These are phyloP conservation scores for Paraleonurus japonicus DNA, from an alignment of 257 asterid species.

Conservation along the genomic window DNA sequence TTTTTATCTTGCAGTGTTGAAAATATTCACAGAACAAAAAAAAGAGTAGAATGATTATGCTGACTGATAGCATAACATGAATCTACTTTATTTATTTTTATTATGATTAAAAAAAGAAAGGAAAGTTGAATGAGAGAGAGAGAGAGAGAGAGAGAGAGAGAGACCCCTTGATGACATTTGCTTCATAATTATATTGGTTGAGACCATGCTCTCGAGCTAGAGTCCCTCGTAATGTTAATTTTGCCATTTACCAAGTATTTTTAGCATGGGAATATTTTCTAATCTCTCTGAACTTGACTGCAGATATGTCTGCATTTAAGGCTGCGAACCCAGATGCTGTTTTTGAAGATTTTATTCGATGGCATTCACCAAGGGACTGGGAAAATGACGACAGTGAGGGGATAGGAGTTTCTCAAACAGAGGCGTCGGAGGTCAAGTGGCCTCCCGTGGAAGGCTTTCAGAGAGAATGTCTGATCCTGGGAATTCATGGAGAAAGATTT, in stretches of 20 bases:
- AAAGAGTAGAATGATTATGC: not conserved
- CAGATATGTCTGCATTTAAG: slow-evolving; percentile 96
- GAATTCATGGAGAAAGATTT: slow-evolving; percentile 83
- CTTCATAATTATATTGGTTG: not conserved
- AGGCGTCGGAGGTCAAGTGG: slow-evolving; percentile 45
- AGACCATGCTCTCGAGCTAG: not conserved
- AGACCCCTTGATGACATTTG: not conserved
- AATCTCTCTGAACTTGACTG: slow-evolving; percentile 27
- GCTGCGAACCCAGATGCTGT: slow-evolving; percentile 93
- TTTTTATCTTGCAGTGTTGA: not conserved
- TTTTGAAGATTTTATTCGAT: slow-evolving; percentile 94
- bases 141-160: not conserved
- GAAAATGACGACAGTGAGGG: slow-evolving; percentile 48
- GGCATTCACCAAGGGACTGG: slow-evolving; percentile 99
- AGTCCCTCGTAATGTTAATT: not conserved
- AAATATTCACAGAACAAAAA: not conserved
- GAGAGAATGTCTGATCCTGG: slow-evolving; percentile 90
- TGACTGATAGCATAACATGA: not conserved
- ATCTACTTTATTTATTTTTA: not conserved
- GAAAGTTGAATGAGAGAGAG: not conserved
- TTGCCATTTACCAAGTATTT: slow-evolving; percentile 16
- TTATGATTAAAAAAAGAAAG: not conserved
- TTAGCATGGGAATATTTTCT: slow-evolving; percentile 11
- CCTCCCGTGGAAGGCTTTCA: slow-evolving; percentile 89
- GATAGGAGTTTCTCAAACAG: slow-evolving; percentile 37